phyloP scores from a whole-genome alignment of 1,139 yeast species.

The Tardiomyces depauwii region DNA sequence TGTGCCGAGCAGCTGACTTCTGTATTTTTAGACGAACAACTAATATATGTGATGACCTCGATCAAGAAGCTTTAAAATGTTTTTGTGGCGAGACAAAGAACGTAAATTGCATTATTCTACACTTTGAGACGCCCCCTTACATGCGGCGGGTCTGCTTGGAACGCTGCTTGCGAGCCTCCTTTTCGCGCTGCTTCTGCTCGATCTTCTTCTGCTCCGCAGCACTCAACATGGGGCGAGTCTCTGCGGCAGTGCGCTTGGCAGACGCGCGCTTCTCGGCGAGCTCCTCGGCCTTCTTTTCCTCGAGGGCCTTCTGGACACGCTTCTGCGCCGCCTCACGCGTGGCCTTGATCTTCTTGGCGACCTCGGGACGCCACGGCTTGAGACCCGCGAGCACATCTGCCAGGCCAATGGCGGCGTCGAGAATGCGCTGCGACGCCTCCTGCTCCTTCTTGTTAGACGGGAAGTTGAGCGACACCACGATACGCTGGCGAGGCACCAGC shows the following conservation, averaged over 20 bases:
- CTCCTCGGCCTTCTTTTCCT: constrained; percentile 55
- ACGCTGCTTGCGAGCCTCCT: constrained; percentile 40
- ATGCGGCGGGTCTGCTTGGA: constrained; percentile 33
- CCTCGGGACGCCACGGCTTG: constrained; percentile 43
- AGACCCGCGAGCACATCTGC: constrained; percentile 42
- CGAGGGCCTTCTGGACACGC: constrained; percentile 48
- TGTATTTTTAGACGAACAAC: not conserved
- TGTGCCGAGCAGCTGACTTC: not conserved
- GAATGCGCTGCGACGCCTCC: constrained; percentile 36
- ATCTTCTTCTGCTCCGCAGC: constrained; percentile 54
- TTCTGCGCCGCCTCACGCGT: constrained; percentile 60
- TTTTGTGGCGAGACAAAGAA: not conserved
- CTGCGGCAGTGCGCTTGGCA: constrained; percentile 51
- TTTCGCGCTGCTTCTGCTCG: constrained; percentile 59
- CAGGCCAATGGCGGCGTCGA: constrained; percentile 41
- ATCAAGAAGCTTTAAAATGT: too few species aligned
- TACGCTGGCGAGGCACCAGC: constrained; percentile 42
- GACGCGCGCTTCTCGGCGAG: constrained; percentile 58
- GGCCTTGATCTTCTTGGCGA: constrained; percentile 61
- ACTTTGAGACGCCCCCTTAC: constrained; percentile 7
- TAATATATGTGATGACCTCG: not conserved
- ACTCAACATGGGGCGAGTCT: constrained; percentile 43
- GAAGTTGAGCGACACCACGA: constrained; percentile 40
- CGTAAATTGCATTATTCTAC: not conserved
- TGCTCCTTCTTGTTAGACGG: constrained; percentile 37